phyloP scores from a whole-genome alignment of 257 asterid genomes.

The Craterostigma plantagineum region DNA sequence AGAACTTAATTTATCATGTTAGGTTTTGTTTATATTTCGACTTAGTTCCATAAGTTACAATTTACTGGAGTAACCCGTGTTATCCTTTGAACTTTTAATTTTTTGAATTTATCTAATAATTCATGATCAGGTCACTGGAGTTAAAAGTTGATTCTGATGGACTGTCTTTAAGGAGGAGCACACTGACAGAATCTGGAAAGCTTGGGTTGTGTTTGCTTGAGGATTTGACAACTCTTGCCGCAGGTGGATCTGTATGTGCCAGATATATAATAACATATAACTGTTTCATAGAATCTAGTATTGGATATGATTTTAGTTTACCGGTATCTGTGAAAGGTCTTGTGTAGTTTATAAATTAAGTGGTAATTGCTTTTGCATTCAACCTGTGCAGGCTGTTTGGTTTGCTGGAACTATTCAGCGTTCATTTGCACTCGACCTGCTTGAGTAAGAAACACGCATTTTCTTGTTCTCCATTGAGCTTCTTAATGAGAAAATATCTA shows the following conservation, averaged over 20 bases:
- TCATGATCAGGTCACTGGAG: constrained; percentile 57
- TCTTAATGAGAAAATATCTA: not conserved
- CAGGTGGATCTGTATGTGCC: constrained; percentile 99
- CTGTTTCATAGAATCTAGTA: constrained; percentile 9
- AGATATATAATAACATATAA: constrained; percentile 18
- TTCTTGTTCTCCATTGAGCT: not conserved
- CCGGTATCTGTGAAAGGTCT: not conserved
- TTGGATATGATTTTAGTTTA: not conserved
- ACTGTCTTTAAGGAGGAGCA: constrained; percentile 38
- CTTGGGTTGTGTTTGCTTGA: constrained; percentile 91
- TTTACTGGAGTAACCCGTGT: constrained; percentile 1
- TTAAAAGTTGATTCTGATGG: constrained; percentile 52
- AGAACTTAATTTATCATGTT: not conserved
- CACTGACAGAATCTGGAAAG: constrained; percentile 57
- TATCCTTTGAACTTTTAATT: constrained; percentile 8
- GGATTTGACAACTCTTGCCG: constrained; percentile 98
- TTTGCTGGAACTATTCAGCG: constrained; percentile 63
- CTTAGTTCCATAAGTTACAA: not conserved
- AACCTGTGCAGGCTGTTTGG: constrained; percentile 72
- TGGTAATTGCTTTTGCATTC: constrained; percentile 10
- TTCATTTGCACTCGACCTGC: constrained; percentile 85
- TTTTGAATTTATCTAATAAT: constrained; percentile 12
- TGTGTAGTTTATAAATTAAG: constrained; percentile 6
- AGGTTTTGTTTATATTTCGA: not conserved
- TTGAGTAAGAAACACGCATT: constrained; percentile 57